Evolutionary conservation across 805 yeast genomes (phyloP).

Genomic region (Sporopachydermia quercuum): DNA sequence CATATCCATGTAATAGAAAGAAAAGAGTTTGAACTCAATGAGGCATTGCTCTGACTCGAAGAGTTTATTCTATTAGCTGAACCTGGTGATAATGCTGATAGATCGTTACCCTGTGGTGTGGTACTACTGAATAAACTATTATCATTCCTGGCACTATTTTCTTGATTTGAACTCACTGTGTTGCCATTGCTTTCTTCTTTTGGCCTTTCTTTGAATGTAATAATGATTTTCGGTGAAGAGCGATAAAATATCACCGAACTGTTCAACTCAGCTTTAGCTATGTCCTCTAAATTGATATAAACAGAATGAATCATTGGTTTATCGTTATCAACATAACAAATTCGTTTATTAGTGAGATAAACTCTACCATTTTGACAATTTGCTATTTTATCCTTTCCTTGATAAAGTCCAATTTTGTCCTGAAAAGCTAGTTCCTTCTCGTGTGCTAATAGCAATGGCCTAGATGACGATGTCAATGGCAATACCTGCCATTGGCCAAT

Average conservation of each 20-base stretch:
- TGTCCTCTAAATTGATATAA: conserved; percentile 28
- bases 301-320: conserved; percentile 28
- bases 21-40: background rate
- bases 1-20: conserved; percentile 51
- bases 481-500: conserved; percentile 16
- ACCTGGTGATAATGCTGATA: too few relatives aligned
- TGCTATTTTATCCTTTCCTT: conserved; percentile 39
- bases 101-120: too few relatives aligned
- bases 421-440: background rate
- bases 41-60: conserved; percentile 4
- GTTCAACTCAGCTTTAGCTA: conserved; percentile 24
- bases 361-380: conserved; percentile 62
- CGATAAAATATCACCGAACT: background rate
- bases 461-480: background rate
- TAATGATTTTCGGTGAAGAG: conserved; percentile 67
- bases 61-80: too few relatives aligned
- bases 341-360: conserved; percentile 58
- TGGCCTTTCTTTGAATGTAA: conserved; percentile 21
- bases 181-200: too few relatives aligned
- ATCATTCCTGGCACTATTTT: too few relatives aligned
- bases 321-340: conserved; percentile 55
- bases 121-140: too few relatives aligned
- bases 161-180: too few relatives aligned
- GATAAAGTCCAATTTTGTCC: conserved; percentile 1
- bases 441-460: background rate